These are phyloP conservation scores for Stemphylium beticola DNA, from an alignment of 2,329 filamentous ascomycete genomes.

Conservation along the genomic window DNA sequence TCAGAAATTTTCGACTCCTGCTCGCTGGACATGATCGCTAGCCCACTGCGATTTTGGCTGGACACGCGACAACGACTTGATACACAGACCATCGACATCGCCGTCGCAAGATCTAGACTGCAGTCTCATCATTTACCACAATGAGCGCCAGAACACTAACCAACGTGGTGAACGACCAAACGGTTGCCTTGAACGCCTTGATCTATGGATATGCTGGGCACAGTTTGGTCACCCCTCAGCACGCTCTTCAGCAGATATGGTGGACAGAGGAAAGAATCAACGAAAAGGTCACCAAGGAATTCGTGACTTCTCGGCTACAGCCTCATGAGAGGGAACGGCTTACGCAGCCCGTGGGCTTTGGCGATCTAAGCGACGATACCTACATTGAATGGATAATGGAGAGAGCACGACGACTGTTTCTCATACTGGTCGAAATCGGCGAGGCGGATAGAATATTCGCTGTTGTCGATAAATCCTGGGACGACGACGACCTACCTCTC, in stretches of 20 bases:
- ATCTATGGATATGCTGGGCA: conserved; percentile 59
- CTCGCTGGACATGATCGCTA: conserved; percentile 35
- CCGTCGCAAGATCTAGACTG: conserved; percentile 13
- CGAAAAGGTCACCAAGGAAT: conserved; percentile 70
- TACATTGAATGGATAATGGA: conserved; percentile 80
- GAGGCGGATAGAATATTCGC: conserved; percentile 77
- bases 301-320: conserved; percentile 68
- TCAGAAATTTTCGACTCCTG: conserved; percentile 3
- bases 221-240: conserved; percentile 57
- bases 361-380: conserved; percentile 72
- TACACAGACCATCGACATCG: conserved; percentile 19
- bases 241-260: conserved; percentile 64
- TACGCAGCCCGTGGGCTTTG: conserved; percentile 69
- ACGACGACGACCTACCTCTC: conserved; percentile 76
- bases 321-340: conserved; percentile 68
- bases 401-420: conserved; percentile 72
- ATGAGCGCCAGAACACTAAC: conserved; percentile 50
- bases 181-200: conserved; percentile 56
- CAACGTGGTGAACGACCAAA: conserved; percentile 52
- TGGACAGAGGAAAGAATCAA: conserved; percentile 75
- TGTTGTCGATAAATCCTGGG: conserved; percentile 77
- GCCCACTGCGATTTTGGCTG: conserved; percentile 22
- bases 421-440: conserved; percentile 73
- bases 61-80: conserved; percentile 25
- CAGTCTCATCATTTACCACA: conserved; percentile 16